Conservation (phyloP, 768 basidiomycete species). For the Amanita phalloides region DNA sequence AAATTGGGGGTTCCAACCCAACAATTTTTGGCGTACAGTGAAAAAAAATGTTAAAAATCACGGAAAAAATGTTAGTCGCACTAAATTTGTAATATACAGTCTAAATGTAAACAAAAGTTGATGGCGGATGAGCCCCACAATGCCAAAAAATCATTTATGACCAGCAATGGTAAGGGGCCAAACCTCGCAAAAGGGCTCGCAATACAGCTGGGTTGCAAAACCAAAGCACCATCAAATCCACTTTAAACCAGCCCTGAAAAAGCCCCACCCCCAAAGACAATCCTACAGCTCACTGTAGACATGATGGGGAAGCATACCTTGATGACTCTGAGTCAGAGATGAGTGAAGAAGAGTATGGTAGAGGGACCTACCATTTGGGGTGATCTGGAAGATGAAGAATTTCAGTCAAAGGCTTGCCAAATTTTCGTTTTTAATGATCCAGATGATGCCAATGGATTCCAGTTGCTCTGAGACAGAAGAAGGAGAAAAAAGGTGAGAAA, state of each 20-base stretch:
- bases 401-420: neutral
- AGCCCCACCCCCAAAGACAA: neutral
- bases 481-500: neutral
- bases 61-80: neutral
- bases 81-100: neutral
- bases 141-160: neutral
- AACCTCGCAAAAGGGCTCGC: neutral
- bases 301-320: too few relatives aligned
- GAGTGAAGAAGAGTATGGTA: neutral
- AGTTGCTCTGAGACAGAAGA: neutral
- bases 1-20: neutral
- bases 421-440: neutral
- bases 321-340: neutral
- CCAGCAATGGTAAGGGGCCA: neutral
- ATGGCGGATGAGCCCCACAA: neutral
- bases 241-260: neutral
- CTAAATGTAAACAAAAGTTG: neutral
- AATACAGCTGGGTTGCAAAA: neutral
- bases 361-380: neutral
- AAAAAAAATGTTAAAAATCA: neutral
- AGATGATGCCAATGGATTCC: slow-evolving; percentile 1
- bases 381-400: neutral
- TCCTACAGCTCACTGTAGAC: neutral
- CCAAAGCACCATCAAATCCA: neutral
- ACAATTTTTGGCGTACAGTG: neutral